Conservation (phyloP, 257 asterid species). For the Henckelia pumila region DNA sequence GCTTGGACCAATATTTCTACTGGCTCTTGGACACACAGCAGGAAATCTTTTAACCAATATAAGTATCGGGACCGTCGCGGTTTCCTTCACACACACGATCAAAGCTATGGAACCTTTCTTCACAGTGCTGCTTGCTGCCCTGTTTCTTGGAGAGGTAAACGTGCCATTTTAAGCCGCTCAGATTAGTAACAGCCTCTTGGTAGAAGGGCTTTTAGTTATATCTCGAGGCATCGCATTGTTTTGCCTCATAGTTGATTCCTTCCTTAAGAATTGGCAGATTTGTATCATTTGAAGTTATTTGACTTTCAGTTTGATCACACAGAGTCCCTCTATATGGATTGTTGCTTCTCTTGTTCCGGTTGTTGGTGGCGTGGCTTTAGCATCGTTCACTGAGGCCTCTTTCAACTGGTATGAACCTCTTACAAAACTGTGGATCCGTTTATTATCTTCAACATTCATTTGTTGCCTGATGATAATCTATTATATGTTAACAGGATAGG, state of each 20-base stretch:
- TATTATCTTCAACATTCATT: background rate
- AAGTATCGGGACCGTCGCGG: slow-evolving; percentile 85
- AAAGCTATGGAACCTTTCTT: slow-evolving; percentile 98
- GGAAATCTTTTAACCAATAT: slow-evolving; percentile 88
- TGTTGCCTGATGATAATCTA: slow-evolving; percentile 4
- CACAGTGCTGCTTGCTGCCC: slow-evolving; percentile 68
- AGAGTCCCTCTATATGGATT: slow-evolving; percentile 77
- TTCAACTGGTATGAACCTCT: slow-evolving; percentile 66
- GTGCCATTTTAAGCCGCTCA: no score
- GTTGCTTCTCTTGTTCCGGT: slow-evolving; percentile 74
- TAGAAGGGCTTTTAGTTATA: background rate
- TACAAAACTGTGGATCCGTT: background rate
- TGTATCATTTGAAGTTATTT: slow-evolving; percentile 28
- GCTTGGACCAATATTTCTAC: slow-evolving; percentile 52
- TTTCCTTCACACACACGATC: slow-evolving; percentile 92
- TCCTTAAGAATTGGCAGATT: background rate
- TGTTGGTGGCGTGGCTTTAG: slow-evolving; percentile 89
- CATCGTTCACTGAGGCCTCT: slow-evolving; percentile 83
- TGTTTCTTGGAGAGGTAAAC: slow-evolving; percentile 68
- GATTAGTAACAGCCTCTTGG: no score
- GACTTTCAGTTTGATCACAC: slow-evolving; percentile 38
- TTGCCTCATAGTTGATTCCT: background rate
- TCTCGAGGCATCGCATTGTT: background rate
- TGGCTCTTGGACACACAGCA: slow-evolving; percentile 69
- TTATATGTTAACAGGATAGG: slow-evolving; percentile 62